A percentile compares a stretch with the other conserved stretches of the same genome.
Evolutionary conservation across 1,284 basidiomycete genomes (phyloP).

Genomic region (Apiotrichum domesticum): DNA sequence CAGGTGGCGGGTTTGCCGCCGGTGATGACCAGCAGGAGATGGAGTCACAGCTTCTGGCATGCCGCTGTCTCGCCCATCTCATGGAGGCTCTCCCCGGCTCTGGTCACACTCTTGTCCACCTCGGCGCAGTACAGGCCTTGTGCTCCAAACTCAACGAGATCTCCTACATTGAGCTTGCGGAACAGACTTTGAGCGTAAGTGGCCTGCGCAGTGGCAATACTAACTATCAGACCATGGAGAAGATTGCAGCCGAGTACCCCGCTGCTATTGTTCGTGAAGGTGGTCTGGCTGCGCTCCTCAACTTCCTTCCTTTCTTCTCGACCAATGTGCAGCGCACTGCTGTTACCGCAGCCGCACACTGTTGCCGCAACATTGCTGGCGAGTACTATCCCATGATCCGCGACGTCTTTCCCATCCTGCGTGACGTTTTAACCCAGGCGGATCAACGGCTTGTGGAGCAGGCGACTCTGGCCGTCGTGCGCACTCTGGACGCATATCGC

Average conservation of each 20-base stretch:
- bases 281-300: conserved; percentile 80
- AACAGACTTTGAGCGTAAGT: conserved; percentile 90
- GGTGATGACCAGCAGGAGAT: conserved; percentile 53
- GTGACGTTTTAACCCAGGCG: conserved; percentile 79
- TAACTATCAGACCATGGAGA: conserved; percentile 74
- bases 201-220: not conserved
- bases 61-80: conserved; percentile 87
- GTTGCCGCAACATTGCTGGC: conserved; percentile 78
- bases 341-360: conserved; percentile 90
- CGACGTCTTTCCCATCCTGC: conserved; percentile 84
- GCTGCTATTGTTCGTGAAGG: conserved; percentile 89
- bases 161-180: conserved; percentile 90
- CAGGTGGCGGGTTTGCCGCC: conserved; percentile 35
- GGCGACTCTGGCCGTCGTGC: conserved; percentile 84
- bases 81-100: conserved; percentile 94
- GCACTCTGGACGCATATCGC: conserved; percentile 85
- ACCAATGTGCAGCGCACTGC: conserved; percentile 93
- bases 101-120: conserved; percentile 88
- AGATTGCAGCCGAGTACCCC: conserved; percentile 92
- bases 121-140: conserved; percentile 87
- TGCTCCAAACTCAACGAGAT: conserved; percentile 94
- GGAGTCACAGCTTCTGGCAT: conserved; percentile 86
- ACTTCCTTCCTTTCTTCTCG: conserved; percentile 93
- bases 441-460: conserved; percentile 92
- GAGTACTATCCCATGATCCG: conserved; percentile 83